A percentile compares a stretch with the other conserved stretches of the same genome.
Conservation (phyloP, 1,284 basidiomycete genomes). For the Ustilago tritici region DNA sequence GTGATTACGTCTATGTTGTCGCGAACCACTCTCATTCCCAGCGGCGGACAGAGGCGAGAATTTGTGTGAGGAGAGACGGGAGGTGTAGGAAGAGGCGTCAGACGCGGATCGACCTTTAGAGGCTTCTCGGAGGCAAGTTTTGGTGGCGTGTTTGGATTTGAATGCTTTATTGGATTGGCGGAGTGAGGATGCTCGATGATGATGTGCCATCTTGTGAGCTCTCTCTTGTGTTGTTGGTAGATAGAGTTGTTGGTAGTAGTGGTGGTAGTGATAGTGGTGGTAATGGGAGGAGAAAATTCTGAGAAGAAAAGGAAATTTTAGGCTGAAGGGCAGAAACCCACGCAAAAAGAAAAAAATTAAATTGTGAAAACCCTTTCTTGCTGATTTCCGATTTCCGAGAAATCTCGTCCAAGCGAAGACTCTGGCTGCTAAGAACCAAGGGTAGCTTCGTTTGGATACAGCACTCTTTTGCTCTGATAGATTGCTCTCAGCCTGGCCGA, state of each 20-base stretch:
- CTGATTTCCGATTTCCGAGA: conserved; percentile 19
- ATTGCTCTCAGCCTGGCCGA: too few species aligned
- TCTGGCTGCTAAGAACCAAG: background rate
- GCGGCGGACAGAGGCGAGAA: conserved; percentile 51
- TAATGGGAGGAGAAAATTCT: conserved; percentile 1
- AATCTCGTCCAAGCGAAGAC: background rate
- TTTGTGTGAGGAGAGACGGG: conserved; percentile 51
- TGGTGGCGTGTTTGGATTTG: conserved; percentile 67
- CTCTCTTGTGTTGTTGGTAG: background rate
- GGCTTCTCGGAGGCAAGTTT: conserved; percentile 57
- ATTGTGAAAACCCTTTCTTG: background rate
- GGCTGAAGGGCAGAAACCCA: background rate
- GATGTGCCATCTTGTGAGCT: conserved; percentile 46
- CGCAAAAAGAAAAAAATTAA: background rate
- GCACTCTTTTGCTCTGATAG: too few species aligned
- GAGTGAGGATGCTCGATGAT: conserved; percentile 59
- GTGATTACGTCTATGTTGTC: conserved; percentile 61
- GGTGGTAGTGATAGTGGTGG: background rate
- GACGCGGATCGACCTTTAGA: conserved; percentile 55
- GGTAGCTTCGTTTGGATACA: too few species aligned
- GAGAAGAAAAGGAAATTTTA: conserved; percentile 4
- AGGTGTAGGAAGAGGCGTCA: conserved; percentile 31
- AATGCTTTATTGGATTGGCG: conserved; percentile 67
- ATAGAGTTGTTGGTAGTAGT: background rate
- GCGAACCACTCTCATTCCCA: conserved; percentile 56